These are phyloP conservation scores for Lonicera japonica DNA, from an alignment of 129 eudicot genomes.

Conservation along the genomic window DNA sequence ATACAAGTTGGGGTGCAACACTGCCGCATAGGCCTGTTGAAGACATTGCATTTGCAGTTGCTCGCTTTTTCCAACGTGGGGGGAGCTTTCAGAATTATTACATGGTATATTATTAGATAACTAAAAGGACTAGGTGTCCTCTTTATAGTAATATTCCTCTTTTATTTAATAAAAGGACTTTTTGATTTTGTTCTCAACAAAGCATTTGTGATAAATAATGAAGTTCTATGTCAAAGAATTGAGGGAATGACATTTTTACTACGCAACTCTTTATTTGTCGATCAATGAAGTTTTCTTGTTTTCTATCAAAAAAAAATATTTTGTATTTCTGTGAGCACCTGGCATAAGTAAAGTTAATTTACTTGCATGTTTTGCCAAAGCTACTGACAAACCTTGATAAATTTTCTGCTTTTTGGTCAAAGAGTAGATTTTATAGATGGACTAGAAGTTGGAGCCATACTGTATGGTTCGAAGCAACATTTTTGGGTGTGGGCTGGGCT, in stretches of 20 bases:
- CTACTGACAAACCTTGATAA: neutral
- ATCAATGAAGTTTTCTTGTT: constrained; percentile 2
- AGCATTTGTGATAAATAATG: constrained; percentile 14
- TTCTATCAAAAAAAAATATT: constrained; percentile 1
- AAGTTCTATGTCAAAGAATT: constrained; percentile 6
- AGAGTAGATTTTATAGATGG: neutral
- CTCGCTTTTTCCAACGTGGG: constrained; percentile 95
- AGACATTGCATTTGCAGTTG: constrained; percentile 97
- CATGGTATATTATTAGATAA: constrained; percentile 44
- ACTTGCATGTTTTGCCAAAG: neutral
- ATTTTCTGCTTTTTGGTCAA: neutral
- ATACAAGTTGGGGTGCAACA: constrained; percentile 83
- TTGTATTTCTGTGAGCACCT: constrained; percentile 1
- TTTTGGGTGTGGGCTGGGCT: too few relatives aligned
- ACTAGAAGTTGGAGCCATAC: neutral
- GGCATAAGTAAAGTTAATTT: constrained; percentile 1
- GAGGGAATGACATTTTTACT: neutral
- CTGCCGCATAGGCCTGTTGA: constrained; percentile 90
- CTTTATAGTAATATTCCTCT: too few relatives aligned
- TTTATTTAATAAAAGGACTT: too few relatives aligned
- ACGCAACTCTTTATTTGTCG: neutral
- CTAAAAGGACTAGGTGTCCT: neutral
- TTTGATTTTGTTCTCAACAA: neutral
- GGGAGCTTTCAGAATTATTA: constrained; percentile 97
- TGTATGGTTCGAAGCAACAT: too few relatives aligned